Conservation (phyloP, 2,329 filamentous ascomycete species). For the Xylariaceae sp. region DNA sequence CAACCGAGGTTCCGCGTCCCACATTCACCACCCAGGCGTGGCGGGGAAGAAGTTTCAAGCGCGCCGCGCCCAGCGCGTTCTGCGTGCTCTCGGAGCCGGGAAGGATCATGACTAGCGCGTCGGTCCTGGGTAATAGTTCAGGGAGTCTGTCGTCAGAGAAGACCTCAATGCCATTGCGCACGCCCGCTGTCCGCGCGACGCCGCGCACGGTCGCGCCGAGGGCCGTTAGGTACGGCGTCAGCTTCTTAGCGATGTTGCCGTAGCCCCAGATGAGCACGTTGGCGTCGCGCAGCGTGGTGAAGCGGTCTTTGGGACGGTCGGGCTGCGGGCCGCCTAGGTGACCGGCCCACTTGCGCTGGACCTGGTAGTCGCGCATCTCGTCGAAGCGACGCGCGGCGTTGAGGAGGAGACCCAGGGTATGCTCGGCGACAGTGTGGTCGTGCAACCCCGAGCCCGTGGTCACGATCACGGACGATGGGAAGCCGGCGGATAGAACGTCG, state of each 20-base stretch:
- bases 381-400: constrained; percentile 51
- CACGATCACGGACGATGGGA: constrained; percentile 44
- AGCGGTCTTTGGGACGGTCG: constrained; percentile 49
- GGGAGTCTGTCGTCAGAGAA: constrained; percentile 48
- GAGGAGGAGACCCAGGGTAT: constrained; percentile 54
- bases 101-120: constrained; percentile 63
- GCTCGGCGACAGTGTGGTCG: constrained; percentile 60
- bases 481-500: constrained; percentile 57
- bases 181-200: constrained; percentile 50
- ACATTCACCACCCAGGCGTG: constrained; percentile 54
- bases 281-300: constrained; percentile 55
- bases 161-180: constrained; percentile 54
- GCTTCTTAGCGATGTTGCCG: constrained; percentile 59
- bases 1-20: constrained; percentile 43
- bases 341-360: constrained; percentile 50
- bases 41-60: constrained; percentile 47
- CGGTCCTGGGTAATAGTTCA: constrained; percentile 50
- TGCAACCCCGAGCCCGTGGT: constrained; percentile 60
- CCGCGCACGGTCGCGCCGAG: constrained; percentile 56
- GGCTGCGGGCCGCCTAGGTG: constrained; percentile 58
- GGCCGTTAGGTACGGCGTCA: constrained; percentile 48
- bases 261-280: constrained; percentile 59
- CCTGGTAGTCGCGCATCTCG: constrained; percentile 59
- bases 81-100: constrained; percentile 52
- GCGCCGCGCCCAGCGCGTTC: constrained; percentile 49